These are phyloP conservation scores for Ganoderma meredithae DNA, from an alignment of 1,284 basidiomycete species.

Conservation along the genomic window DNA sequence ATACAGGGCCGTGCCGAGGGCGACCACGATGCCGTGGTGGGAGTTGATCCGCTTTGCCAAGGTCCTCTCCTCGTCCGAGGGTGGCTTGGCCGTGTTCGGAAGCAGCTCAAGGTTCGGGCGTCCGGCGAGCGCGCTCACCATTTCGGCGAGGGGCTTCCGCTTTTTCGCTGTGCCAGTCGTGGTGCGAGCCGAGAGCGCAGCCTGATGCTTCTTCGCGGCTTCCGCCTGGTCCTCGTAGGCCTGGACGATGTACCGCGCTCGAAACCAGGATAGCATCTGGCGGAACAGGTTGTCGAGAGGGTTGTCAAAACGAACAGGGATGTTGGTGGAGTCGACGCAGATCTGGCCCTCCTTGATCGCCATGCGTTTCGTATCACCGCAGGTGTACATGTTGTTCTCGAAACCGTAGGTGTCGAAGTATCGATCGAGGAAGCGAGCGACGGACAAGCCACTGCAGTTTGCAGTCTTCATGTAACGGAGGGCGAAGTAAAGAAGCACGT, in stretches of 20 bases:
- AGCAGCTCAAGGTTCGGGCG: no score
- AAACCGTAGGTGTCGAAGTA: neutral
- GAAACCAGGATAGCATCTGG: conserved; percentile 4
- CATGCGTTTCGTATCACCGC: neutral
- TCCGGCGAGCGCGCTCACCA: no score
- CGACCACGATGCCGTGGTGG: neutral
- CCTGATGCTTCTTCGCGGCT: neutral
- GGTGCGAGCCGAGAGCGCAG: neutral
- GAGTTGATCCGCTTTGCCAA: neutral
- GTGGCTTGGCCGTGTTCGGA: neutral
- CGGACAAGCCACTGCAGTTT: neutral
- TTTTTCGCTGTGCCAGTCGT: no score
- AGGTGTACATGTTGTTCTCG: neutral
- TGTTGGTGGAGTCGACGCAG: neutral
- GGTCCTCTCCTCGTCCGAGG: neutral
- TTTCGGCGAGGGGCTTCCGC: no score
- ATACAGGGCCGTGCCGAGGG: neutral
- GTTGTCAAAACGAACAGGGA: neutral
- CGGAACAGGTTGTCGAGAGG: neutral
- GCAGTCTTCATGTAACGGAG: neutral
- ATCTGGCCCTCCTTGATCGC: neutral
- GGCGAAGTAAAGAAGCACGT: conserved; percentile 5
- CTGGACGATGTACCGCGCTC: neutral
- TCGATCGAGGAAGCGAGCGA: neutral
- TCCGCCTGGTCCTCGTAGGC: neutral